Base-by-base conservation (phyloP, 2,329 filamentous ascomycete species). In the Leptographium lundbergii region DNA sequence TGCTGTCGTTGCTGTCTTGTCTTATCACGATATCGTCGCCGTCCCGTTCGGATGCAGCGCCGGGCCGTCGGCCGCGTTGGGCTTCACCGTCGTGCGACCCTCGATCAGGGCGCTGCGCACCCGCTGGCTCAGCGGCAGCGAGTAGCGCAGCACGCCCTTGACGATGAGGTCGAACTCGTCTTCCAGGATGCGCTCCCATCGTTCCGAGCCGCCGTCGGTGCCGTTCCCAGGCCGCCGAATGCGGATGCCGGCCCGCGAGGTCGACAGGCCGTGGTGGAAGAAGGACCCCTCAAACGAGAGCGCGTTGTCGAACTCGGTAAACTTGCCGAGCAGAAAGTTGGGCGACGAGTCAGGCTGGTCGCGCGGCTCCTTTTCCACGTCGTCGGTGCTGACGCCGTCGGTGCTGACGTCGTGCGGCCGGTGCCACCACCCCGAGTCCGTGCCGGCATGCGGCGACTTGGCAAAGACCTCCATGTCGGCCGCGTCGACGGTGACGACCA, bases 151-250 rank as follows among this genome's bases (percentile, higher is more conserved):
- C 17, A 94, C 88, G 25, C 94, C 94, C 66, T 94, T 86, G 50
- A 99, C 82, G 61, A 97, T 92, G 55, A 99, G 79, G 65, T 96
- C 90, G 66, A 97, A 99, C 52, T 92, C 89, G 70, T 96, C 88
- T 64, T 95, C 84, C 56, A 96, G 78, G 54, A 97, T 91, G 61
- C 85, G 82, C 69, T 95, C 90, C 94, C 94, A 99, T 14, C 91
- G 84, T 67, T 88, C 84, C 1, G 86, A 86, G 10, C 92, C 94
- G 48, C 88, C 88, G 51, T 90, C 85, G 0, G 94, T 97, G 66
- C 85, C 85, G 71, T 97, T 99, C 4, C 92, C 91, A 0, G 94
- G 94, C 59, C 87, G 84, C 29, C 79, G 75, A 4, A 99, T 80
- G 47, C 92, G 87, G 64, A 99, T 82, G 67, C 94, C 88, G 34